Evolutionary conservation across 768 basidiomycete genomes (phyloP), one percentile per base, ranked within the genome.

Genomic region (Agrocybe praecox): DNA sequence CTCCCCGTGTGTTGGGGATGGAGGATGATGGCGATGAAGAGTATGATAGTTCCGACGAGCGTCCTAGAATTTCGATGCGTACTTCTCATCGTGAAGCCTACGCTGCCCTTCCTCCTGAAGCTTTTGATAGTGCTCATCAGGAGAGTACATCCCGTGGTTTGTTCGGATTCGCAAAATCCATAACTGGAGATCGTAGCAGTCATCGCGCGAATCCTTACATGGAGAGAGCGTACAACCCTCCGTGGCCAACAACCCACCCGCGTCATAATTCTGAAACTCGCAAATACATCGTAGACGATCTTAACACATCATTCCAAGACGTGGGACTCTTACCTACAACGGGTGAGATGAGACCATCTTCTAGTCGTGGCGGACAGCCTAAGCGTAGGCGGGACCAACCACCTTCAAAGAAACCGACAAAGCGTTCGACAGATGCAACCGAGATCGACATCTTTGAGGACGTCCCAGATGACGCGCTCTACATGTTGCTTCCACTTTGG

Each of bases 401-500:
- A 14, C 5, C 14, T 32, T 52, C 50, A 19, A 56, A 19, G 45
- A 61, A 62, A 50, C 34, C 57, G 17, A 49, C 11, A 42, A 36
- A 21, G 50, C 61, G 62, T 54, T 46, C 68, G 58, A 58, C 60
- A 33, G 58, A 55, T 6, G 55, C 46, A 32, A 60, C 45, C 5
- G 62, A 66, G n/a, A 46, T 69, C 4, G 78, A 82, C 56, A 75
- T 89, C 58, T 83, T 91, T 54, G 77, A 81, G 32, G 75, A 83
- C 32, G 77, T 93, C 34, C 87, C 88, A 0, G 71, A 80, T 6
- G 89, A 92, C 14, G 83, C 84, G 21, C 74, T 92, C 50, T 91
- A 88, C 68, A 93, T 94, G 92, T 79, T 92, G 22, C 76, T 94
- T 17, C 92, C 92, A 15, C 76, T 94, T n/a, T 94, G 91, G 90